A percentile compares a stretch with the other conserved stretches of the same genome.
Conservation (phyloP, 345 rosid genomes). For the Turnera subulata region DNA sequence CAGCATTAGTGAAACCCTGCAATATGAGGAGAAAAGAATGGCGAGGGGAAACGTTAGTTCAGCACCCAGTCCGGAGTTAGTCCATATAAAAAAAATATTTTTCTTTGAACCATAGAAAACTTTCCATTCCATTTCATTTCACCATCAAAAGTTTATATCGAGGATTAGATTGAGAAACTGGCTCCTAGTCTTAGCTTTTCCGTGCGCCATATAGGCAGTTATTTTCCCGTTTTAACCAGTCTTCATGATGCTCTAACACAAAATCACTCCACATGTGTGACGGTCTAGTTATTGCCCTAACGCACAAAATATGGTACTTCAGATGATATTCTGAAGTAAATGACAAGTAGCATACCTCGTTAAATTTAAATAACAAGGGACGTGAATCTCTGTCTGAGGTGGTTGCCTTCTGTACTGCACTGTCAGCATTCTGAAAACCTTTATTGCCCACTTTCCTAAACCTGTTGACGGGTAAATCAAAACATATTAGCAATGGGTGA, state of each 20-base stretch:
- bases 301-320: neutral
- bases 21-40: neutral
- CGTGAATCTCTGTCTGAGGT: slow-evolving; percentile 58
- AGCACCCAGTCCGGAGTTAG: no score
- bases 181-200: no score
- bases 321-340: neutral
- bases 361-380: slow-evolving; percentile 81
- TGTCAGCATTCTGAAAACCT: slow-evolving; percentile 42
- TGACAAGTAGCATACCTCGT: slow-evolving; percentile 55
- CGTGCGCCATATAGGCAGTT: no score
- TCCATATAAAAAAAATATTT: no score
- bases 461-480: slow-evolving; percentile 38
- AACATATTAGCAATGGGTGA: no score
- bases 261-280: neutral
- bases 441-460: slow-evolving; percentile 50
- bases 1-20: slow-evolving; percentile 90
- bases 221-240: neutral
- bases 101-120: no score
- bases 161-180: no score
- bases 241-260: neutral
- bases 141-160: no score
- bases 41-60: no score
- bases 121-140: no score
- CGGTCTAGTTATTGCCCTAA: neutral
- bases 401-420: slow-evolving; percentile 30